A percentile compares a stretch with the other conserved stretches of the same genome.
These are phyloP conservation scores for Epichloe glyceriae DNA, from an alignment of 2,329 filamentous ascomycete species.

Conservation along the genomic window DNA sequence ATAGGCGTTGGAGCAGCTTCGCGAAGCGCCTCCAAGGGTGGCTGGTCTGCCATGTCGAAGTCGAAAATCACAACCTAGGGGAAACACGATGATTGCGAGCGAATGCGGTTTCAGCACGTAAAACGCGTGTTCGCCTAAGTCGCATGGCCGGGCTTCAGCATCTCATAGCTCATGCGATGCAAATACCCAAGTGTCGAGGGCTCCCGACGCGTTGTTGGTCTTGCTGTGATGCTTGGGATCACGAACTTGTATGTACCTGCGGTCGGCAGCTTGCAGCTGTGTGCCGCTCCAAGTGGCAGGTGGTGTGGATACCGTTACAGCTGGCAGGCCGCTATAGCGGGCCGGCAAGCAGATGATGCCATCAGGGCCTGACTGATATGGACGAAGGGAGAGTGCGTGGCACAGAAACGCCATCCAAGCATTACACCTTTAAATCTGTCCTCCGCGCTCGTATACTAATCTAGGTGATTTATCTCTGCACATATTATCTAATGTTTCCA, in stretches of 20 bases:
- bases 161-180: background rate
- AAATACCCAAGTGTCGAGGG: background rate
- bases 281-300: conserved; percentile 1
- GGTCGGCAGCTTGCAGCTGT: background rate
- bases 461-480: too few relatives aligned
- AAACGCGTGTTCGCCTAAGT: background rate
- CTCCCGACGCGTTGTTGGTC: background rate
- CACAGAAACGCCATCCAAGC: too few relatives aligned
- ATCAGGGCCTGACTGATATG: background rate
- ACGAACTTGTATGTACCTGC: background rate
- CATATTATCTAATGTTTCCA: too few relatives aligned
- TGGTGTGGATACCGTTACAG: background rate
- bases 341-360: background rate
- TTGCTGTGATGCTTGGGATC: background rate
- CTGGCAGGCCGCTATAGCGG: background rate
- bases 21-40: conserved; percentile 12
- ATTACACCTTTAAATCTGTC: too few relatives aligned
- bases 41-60: conserved; percentile 13
- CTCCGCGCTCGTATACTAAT: too few relatives aligned
- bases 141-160: background rate
- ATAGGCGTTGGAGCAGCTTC: conserved; percentile 35
- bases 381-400: background rate
- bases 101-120: background rate
- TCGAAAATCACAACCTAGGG: background rate
- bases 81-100: background rate